A percentile compares a stretch with the other conserved stretches of the same genome.
Evolutionary conservation across 2,329 filamentous ascomycete species (phyloP).

Genomic region (Cladophialophora carrionii): DNA sequence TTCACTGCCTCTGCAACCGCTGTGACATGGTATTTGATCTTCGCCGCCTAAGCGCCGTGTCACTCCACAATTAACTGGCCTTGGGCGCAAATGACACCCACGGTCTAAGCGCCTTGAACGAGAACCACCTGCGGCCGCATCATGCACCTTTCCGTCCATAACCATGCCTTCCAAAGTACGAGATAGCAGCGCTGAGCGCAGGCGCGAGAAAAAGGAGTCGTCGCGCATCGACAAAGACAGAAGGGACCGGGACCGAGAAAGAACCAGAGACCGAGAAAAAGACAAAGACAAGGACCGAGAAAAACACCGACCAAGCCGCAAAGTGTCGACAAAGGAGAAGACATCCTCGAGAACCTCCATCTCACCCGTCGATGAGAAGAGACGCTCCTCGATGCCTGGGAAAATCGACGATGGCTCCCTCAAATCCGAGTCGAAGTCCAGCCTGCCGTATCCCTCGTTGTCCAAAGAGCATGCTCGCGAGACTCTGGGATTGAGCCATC

Average conservation of each 20-base stretch:
- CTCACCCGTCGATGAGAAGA: constrained; percentile 37
- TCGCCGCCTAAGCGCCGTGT: constrained; percentile 29
- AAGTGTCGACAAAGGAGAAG: constrained; percentile 34
- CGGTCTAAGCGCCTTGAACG: constrained; percentile 32
- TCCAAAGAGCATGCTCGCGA: constrained; percentile 94
- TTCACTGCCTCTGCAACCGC: neutral
- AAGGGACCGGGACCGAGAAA: constrained; percentile 29
- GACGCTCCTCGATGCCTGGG: constrained; percentile 41
- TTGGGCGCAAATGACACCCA: constrained; percentile 30
- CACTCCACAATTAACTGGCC: constrained; percentile 21
- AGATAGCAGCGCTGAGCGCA: constrained; percentile 36
- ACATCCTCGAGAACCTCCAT: constrained; percentile 37
- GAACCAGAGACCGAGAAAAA: constrained; percentile 29
- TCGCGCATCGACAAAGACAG: constrained; percentile 35
- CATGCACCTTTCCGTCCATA: constrained; percentile 33
- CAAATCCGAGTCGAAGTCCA: constrained; percentile 49
- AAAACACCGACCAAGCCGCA: constrained; percentile 33
- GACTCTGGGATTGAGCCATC: constrained; percentile 66
- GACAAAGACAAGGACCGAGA: constrained; percentile 32
- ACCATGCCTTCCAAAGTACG: constrained; percentile 39
- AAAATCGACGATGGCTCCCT: constrained; percentile 28
- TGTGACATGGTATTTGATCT: constrained; percentile 21
- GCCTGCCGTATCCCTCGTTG: constrained; percentile 76
- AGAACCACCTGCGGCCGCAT: constrained; percentile 27
- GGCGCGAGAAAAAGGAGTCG: constrained; percentile 34